phyloP scores from a whole-genome alignment of 1,284 basidiomycete genomes.

The Phellopilus nigrolimitatus region DNA sequence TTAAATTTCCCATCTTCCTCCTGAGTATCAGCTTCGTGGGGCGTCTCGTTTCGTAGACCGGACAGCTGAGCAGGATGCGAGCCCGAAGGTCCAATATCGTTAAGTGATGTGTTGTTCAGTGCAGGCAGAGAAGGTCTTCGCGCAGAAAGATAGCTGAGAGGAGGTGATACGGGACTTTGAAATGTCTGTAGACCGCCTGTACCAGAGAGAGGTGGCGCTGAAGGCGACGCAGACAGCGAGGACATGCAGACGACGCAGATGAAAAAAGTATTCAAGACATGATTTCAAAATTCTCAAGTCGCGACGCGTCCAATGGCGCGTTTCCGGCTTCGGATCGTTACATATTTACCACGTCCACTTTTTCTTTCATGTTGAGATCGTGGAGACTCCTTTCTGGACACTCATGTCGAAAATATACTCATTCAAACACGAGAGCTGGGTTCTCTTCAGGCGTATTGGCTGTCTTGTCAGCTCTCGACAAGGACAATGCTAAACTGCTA shows the following conservation, averaged over 20 bases:
- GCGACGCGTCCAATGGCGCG: not conserved
- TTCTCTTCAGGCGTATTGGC: not conserved
- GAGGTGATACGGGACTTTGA: not conserved
- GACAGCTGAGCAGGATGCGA: not conserved
- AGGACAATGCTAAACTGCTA: slow-evolving; percentile 31
- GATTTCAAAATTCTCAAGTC: not conserved
- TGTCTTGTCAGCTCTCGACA: slow-evolving; percentile 25
- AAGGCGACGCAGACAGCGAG: not conserved
- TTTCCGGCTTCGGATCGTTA: not conserved
- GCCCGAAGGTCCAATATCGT: not conserved
- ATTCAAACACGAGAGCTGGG: not conserved
- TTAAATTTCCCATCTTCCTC: slow-evolving; percentile 55
- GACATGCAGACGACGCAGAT: not conserved
- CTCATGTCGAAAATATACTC: not conserved
- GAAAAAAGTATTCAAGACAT: not conserved
- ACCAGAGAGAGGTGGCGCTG: not conserved
- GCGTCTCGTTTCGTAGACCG: slow-evolving; percentile 6
- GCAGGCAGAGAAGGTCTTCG: slow-evolving; percentile 13
- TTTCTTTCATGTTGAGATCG: not conserved
- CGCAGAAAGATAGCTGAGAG: slow-evolving; percentile 16
- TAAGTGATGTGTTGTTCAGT: not conserved
- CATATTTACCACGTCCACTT: not conserved
- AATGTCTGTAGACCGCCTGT: not conserved
- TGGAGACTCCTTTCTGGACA: not conserved
- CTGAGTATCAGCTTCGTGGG: not conserved